Evolutionary conservation across 2,329 filamentous ascomycete species (phyloP), one percentile per base, ranked within the genome.

Genomic region (Lomentospora prolificans): DNA sequence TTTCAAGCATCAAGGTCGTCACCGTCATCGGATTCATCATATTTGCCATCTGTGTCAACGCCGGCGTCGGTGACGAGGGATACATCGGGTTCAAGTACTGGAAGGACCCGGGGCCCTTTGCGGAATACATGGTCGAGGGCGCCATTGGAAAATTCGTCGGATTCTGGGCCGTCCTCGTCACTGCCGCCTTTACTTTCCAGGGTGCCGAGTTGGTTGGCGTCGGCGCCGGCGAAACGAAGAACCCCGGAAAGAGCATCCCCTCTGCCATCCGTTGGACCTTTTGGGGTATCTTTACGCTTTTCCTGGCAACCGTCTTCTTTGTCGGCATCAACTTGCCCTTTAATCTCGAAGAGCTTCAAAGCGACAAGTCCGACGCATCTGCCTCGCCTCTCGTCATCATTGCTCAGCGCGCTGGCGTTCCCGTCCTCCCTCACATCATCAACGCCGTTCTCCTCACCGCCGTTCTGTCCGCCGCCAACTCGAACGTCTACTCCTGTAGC

Each of bases 401-500:
- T 28, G 78, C 77, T 36, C 72, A 76, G 31, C 74, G 80, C 17
- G 85, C 85, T 28, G 85, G 85, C 41, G 82, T 89, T 57, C 70
- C 72, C 6, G 77, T 80, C 3, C 78, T 89, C 3, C 79, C 82
- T 4, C 73, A 81, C 62, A 84, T 91, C 65, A 84, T 92, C 75
- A 92, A 92, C 68, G 87, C 82, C 14, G 83, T 90, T 6, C 80
- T 92, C 8, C 75, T 92, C 22, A 89, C 87, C 0, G 87, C 87
- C 3, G 88, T 90, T 6, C 81, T 90, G 61, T 89, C 86, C 0
- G 87, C 88, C 4, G 88, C 86, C 58, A 89, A 87, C 70, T 87
- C 86, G 12, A 88, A 88, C 70, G 78, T 90, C 58, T 89, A 88
- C 71, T 86, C 85, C 44, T 83, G 82, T 58, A 85, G 80, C 57